Percentiles rank a stretch among this genome's conserved stretches.
phyloP scores from a whole-genome alignment of 805 yeast genomes.

The Ogataea paraovalis region DNA sequence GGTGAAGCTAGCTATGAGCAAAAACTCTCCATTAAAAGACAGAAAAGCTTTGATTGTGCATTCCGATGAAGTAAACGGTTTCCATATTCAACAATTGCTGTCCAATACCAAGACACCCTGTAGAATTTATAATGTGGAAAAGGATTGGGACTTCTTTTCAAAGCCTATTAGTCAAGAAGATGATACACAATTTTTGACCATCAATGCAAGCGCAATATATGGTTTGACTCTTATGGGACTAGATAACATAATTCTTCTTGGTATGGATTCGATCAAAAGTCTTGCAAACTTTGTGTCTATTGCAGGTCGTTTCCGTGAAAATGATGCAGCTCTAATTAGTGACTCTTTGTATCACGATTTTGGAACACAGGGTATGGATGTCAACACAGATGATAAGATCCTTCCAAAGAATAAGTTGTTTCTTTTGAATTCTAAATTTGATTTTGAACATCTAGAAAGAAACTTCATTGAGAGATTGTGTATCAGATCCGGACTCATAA shows the following conservation, averaged over 20 bases:
- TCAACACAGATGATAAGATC: not conserved
- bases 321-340: constrained; percentile 15
- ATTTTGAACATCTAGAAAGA: constrained; percentile 29
- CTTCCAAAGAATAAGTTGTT: constrained; percentile 7
- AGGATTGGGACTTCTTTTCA: constrained; percentile 15
- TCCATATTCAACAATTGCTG: constrained; percentile 8
- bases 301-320: constrained; percentile 25
- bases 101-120: constrained; percentile 10
- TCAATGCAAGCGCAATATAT: constrained; percentile 21
- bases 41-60: constrained; percentile 23
- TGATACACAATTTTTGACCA: constrained; percentile 19
- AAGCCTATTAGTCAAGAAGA: not conserved
- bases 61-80: constrained; percentile 26
- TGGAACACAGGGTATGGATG: constrained; percentile 9
- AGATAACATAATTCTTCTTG: constrained; percentile 26
- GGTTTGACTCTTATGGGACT: constrained; percentile 28
- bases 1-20: constrained; percentile 18
- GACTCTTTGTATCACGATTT: constrained; percentile 10
- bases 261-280: constrained; percentile 29
- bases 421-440: constrained; percentile 19
- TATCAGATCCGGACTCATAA: constrained; percentile 25
- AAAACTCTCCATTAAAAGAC: constrained; percentile 1
- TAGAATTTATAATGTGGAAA: constrained; percentile 10
- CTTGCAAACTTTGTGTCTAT: constrained; percentile 19
- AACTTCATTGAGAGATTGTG: constrained; percentile 28